Evolutionary conservation across 2,329 filamentous ascomycete genomes (phyloP), one percentile per base, ranked within the genome.

Genomic region (Iodosphaeria phyllophila): DNA sequence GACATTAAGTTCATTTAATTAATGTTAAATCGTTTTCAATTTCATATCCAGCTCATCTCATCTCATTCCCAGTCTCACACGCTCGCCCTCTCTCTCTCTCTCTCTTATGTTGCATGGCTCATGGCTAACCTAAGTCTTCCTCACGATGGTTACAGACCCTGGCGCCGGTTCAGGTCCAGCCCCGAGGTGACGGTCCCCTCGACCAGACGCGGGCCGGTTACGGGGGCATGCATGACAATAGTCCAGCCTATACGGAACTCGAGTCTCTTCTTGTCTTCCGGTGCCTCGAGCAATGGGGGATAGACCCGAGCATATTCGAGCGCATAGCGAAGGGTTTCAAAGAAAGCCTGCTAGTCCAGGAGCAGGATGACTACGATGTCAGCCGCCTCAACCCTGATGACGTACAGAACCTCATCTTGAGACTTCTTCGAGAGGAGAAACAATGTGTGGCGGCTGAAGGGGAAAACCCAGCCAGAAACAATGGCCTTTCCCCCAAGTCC

Each of bases 231-330:
- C 63, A 56, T 56, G 50, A 55, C 46, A 49, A 51, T 42, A 48
- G 52, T 50, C 61, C 68, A 44, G 58, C 62, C 42, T 84, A 89
- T 53, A 86, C 80, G 44, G 68, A 74, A 38, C 76, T 91, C 58
- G 83, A 92, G 63, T 77, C 74, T 43, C 64, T 91, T 32, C 66
- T 89, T 36, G 64, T 92, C 42, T 86, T 89, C 54, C 79, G 86
- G 52, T 74, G 74, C 32, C 63, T 91, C 35, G 63, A 71, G 36
- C 58, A 59, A 37, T 62, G 77, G 48, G 76, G 76, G 43, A 56
- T 71, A 35, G 64, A 70, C 35, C 55, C 68, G 26, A 48, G 59
- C 32, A 69, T 65, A 44, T 89, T 91, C 52, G 54, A 55, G 40
- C 62, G 60, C 37, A 78, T 89, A 33, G 83, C 82, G 30, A 64